phyloP scores from a whole-genome alignment of 306 rosid species.

The Citrullus colocynthis region DNA sequence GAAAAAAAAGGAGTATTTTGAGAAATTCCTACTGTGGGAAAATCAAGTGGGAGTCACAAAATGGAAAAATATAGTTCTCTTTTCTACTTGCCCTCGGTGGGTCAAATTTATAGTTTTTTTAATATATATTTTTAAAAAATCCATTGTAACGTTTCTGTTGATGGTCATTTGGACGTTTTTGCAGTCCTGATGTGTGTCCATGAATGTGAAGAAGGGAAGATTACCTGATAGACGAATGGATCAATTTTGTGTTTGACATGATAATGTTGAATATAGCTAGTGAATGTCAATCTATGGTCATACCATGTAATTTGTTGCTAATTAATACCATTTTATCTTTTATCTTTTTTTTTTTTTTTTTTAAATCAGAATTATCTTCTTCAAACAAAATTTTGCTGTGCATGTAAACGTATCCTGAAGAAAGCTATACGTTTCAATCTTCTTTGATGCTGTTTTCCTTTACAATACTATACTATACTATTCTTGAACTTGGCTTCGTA shows the following conservation, averaged over 20 bases:
- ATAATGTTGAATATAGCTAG: background rate
- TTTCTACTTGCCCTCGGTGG: background rate
- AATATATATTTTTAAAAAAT: too few relatives aligned
- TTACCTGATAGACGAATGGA: background rate
- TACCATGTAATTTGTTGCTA: background rate
- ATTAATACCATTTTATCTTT: background rate
- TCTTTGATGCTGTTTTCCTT: background rate
- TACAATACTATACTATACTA: background rate
- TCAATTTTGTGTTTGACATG: background rate
- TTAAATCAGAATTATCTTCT: background rate
- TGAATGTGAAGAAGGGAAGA: background rate
- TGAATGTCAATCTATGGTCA: background rate
- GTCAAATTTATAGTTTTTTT: background rate
- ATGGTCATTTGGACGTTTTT: background rate
- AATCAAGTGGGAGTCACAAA: background rate
- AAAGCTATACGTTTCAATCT: background rate
- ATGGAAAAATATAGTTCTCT: background rate
- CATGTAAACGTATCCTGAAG: background rate
- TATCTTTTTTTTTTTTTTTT: too few relatives aligned
- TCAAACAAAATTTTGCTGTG: background rate
- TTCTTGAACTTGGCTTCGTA: background rate
- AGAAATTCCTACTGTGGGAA: background rate
- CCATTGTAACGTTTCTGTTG: background rate
- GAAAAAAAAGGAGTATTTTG: background rate
- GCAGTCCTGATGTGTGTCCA: background rate